Percentiles rank a stretch among this genome's conserved stretches.
Evolutionary conservation across 352 stramenopile species (phyloP).

Genomic region (Phytophthora chlamydospora): DNA sequence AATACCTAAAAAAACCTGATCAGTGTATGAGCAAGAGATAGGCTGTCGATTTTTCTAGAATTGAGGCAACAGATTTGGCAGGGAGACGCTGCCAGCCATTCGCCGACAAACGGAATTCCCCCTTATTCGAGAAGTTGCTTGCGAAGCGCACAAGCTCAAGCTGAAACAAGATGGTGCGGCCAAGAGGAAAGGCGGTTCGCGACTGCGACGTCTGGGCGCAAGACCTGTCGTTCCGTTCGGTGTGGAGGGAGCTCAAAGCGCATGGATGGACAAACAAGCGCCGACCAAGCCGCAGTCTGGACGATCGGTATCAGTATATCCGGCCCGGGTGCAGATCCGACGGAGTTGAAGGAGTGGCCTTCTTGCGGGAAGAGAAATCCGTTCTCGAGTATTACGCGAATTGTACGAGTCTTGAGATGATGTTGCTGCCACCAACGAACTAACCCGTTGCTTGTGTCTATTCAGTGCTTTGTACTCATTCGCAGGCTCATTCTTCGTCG

Average conservation of each 20-base stretch:
- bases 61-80: too few relatives aligned
- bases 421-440: too few relatives aligned
- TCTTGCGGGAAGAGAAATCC: background rate
- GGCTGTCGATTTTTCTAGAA: conserved; percentile 18
- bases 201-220: conserved; percentile 7
- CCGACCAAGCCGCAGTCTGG: conserved; percentile 5
- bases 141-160: background rate
- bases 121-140: conserved; percentile 8
- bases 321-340: too few relatives aligned
- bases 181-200: background rate
- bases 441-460: too few relatives aligned
- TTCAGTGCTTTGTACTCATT: too few relatives aligned
- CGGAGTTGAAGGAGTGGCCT: too few relatives aligned
- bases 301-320: conserved; percentile 15
- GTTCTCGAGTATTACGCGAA: conserved; percentile 22
- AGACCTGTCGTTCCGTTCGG: conserved; percentile 14
- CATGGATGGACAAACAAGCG: conserved; percentile 8
- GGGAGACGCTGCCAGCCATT: too few relatives aligned
- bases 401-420: too few relatives aligned
- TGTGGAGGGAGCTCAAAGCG: conserved; percentile 12
- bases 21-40: too few relatives aligned
- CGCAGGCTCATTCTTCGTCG: too few relatives aligned
- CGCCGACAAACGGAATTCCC: too few relatives aligned
- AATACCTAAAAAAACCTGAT: too few relatives aligned
- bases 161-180: conserved; percentile 4